Percentiles rank a stretch among this genome's conserved stretches.
phyloP scores from a whole-genome alignment of 345 rosid genomes.

The Citrus inodora region DNA sequence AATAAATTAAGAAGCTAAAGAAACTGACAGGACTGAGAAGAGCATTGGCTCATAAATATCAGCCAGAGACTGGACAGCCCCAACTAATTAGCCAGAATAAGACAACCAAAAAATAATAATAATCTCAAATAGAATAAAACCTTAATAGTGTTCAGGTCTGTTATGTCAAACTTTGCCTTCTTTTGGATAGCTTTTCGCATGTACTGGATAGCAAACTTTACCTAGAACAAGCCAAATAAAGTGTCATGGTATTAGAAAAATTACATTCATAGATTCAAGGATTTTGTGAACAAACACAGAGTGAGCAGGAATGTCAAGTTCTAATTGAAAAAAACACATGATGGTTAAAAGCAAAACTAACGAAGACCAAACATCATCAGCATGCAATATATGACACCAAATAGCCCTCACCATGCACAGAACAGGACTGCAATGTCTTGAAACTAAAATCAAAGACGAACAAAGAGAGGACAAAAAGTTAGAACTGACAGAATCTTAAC shows the following conservation, averaged over 20 bases:
- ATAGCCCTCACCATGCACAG: neutral
- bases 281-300: neutral
- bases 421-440: neutral
- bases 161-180: conserved; percentile 84
- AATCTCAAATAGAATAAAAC: conserved; percentile 26
- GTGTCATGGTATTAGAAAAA: neutral
- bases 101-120: neutral
- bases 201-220: conserved; percentile 85
- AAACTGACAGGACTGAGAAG: neutral
- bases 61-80: neutral
- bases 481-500: neutral
- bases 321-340: neutral
- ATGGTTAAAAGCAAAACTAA: neutral
- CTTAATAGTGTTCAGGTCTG: conserved; percentile 76
- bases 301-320: neutral
- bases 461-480: neutral
- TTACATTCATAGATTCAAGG: neutral
- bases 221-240: conserved; percentile 40
- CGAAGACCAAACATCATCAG: neutral
- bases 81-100: conserved; percentile 2
- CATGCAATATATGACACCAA: neutral
- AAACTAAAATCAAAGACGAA: neutral
- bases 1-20: neutral
- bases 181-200: conserved; percentile 78
- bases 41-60: neutral